Percentiles rank a stretch among this genome's conserved stretches.
Conservation (phyloP, 2,329 filamentous ascomycete genomes). For the Apiospora hydei region DNA sequence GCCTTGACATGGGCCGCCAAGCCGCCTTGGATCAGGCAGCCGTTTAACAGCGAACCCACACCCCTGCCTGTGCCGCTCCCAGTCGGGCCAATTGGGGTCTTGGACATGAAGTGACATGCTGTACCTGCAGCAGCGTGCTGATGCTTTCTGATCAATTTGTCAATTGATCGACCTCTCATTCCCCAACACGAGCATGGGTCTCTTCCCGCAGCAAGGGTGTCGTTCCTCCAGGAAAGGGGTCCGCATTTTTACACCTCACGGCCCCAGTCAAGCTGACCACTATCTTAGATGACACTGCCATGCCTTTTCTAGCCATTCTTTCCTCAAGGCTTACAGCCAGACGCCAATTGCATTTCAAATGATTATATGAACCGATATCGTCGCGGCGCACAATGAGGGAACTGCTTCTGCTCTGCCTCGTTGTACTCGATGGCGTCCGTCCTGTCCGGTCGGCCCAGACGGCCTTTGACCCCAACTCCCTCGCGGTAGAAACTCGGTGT, state of each 20-base stretch:
- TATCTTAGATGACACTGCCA: neutral
- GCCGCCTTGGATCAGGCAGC: neutral
- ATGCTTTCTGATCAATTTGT: neutral
- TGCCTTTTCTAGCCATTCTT: neutral
- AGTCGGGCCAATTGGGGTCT: neutral
- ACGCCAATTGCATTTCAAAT: neutral
- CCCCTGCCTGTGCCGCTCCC: neutral
- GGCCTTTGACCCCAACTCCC: slow-evolving; percentile 3
- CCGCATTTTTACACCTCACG: neutral
- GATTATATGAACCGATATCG: neutral
- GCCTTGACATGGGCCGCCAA: neutral
- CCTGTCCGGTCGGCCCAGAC: neutral
- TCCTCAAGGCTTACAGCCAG: neutral
- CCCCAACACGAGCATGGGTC: neutral
- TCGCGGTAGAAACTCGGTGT: slow-evolving; percentile 12
- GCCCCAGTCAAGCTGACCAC: neutral
- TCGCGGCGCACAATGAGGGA: neutral
- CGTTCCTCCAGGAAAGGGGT: neutral
- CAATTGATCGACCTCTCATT: neutral
- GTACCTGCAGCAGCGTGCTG: neutral
- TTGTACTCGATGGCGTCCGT: neutral
- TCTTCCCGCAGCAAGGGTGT: neutral
- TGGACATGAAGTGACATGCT: neutral
- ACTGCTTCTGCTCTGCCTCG: neutral
- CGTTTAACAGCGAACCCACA: slow-evolving; percentile 13